Base-by-base conservation (phyloP, 495 filamentous ascomycete genomes). In the Penicillium angulare region DNA sequence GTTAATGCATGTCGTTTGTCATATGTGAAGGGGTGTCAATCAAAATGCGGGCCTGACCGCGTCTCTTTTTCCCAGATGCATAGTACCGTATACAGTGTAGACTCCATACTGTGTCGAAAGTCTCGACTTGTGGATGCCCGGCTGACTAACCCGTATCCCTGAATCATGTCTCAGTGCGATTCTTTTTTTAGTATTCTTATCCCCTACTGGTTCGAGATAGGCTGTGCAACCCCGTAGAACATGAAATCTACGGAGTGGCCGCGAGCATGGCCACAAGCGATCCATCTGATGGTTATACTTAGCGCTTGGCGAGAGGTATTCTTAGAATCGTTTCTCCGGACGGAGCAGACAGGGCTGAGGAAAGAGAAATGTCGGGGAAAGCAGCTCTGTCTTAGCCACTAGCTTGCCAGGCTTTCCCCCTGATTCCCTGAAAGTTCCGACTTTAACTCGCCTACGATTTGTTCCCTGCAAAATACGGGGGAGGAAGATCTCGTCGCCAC, bases 351-450 rank as follows among this genome's bases (percentile, higher is more conserved):
- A 65, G 63, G 65, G 67, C 67, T 70, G 63, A 70, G n/a, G n/a
- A n/a, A n/a, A n/a, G n/a, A n/a, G n/a, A 51, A 27, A 27, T 49
- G 45, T 52, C 47, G 56, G 35, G 43, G 43, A 52, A 34, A 16
- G 32, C 23, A 29, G n/a, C n/a, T n/a, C n/a, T n/a, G 29, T n/a
- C 35, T 35, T 55, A 61, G 63, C 61, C 63, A 70, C 59, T 55
- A 42, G 53, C n/a, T n/a, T n/a, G n/a, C n/a, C n/a, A n/a, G n/a
- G n/a, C n/a, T 9, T 44, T n/a, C 8, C 13, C 31, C 18, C 13
- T n/a, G 23, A 10, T 29, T 46, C 35, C 70, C 70, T 74, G 64
- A 69, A 69, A 57, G 53, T 60, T 57, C 71, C 68, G 71, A 72
- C 52, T 51, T 50, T 59, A 26, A 43, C 50, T 48, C 20, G 31